Evolutionary conservation across 2,329 filamentous ascomycete species (phyloP), one percentile per base, ranked within the genome.

Genomic region (Alternaria metachromatica): DNA sequence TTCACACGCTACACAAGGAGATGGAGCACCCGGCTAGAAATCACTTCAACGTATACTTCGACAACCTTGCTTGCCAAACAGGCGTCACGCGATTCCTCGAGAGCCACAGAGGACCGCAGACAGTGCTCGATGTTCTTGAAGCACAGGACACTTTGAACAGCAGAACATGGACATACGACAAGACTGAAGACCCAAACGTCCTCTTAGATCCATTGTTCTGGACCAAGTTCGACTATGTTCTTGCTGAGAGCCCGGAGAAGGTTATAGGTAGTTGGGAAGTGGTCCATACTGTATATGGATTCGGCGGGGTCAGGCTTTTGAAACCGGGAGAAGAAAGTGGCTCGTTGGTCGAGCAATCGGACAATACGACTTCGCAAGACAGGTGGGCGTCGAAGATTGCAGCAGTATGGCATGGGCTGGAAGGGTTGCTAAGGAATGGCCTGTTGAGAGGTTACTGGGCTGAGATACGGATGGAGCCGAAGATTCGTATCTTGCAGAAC

Each of bases 51-150:
- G 84, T 89, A 7, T 84, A 89, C 71, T 80, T 89, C 62, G 87
- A 87, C 62, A 90, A 89, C 56, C 82, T 90, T 23, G 85, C 87
- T 3, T 89, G 87, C 59, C 88, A 90, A 72, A 89, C 88, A 3
- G 88, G 88, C 49, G 84, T 89, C 13, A 89, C 88, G 0, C 83
- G 86, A 1, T 90, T 90, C 71, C 78, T 88, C 9, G 83, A 79
- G 45, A 68, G 44, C 18, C 78, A 79, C 55, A 66, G 71, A 28
- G 72, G 70, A 10, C 67, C 72, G 8, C 72, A 76, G 53, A 75
- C 76, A 2, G 60, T 77, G 1, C 25, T 72, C 5, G 75, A 75
- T 60, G 67, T 73, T 8, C 63, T 77, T 5, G 72, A 72, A 28
- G 55, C 57, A 58, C 71, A 75, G 45, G 51, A 69, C 8, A 56